A percentile compares a stretch with the other conserved stretches of the same genome.
Evolutionary conservation across 192 early-diverging fungal species (phyloP).

Genomic region (Cetraspora pellucida): DNA sequence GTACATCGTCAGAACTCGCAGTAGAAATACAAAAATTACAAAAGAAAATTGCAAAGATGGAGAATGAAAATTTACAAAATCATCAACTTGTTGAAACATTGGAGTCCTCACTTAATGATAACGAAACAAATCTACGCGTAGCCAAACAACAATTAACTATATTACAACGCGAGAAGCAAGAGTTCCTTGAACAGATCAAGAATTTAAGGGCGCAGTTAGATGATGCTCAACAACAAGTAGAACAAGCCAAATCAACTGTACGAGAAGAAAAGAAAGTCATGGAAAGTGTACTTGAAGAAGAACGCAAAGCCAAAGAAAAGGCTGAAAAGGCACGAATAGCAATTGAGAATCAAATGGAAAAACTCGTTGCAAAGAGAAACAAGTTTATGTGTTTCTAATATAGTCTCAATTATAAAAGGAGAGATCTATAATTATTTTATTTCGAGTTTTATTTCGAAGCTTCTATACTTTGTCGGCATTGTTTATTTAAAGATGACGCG

Average conservation of each 20-base stretch:
- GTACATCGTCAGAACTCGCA: constrained; percentile 19
- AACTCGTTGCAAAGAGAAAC: constrained; percentile 55
- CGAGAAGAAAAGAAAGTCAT: constrained; percentile 44
- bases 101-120: constrained; percentile 47
- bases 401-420: neutral
- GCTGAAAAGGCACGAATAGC: constrained; percentile 53
- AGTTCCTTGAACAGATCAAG: constrained; percentile 41
- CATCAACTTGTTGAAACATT: constrained; percentile 41
- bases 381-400: constrained; percentile 63
- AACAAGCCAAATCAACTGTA: constrained; percentile 25
- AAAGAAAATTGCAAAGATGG: constrained; percentile 43
- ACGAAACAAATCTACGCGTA: constrained; percentile 45
- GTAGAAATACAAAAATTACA: constrained; percentile 37
- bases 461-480: too few relatives aligned
- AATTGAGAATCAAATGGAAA: constrained; percentile 58
- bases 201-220: constrained; percentile 42
- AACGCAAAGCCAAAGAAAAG: constrained; percentile 54
- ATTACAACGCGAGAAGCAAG: constrained; percentile 43
- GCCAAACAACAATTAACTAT: constrained; percentile 45
- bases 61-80: constrained; percentile 40
- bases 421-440: too few relatives aligned
- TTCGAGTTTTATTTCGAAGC: too few relatives aligned
- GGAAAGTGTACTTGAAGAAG: constrained; percentile 46
- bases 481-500: too few relatives aligned
- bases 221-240: constrained; percentile 39